Evolutionary conservation across 2,329 filamentous ascomycete species (phyloP).

Genomic region (Alternaria gansuensis): DNA sequence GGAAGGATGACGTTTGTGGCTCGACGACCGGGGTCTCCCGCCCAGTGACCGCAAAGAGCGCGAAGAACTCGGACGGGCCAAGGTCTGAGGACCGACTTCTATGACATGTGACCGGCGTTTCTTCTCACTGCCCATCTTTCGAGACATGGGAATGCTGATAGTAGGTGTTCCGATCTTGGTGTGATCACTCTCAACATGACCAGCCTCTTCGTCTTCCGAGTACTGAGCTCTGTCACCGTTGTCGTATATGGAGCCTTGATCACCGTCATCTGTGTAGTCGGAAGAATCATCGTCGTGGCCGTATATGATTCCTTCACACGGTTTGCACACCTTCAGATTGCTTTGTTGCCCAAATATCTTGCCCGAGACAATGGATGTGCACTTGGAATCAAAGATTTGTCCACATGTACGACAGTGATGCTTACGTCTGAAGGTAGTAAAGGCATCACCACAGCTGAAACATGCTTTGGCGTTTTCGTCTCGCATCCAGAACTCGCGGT

Average conservation of each 20-base stretch:
- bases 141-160: slow-evolving; percentile 71
- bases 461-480: slow-evolving; percentile 98
- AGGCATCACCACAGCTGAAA: slow-evolving; percentile 88
- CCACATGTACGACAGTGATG: slow-evolving; percentile 95
- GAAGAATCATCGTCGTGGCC: slow-evolving; percentile 90
- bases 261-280: slow-evolving; percentile 85
- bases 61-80: slow-evolving; percentile 92
- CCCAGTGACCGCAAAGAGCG: slow-evolving; percentile 80
- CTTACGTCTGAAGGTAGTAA: slow-evolving; percentile 93
- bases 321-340: slow-evolving; percentile 88
- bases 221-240: slow-evolving; percentile 37
- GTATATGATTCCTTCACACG: slow-evolving; percentile 89
- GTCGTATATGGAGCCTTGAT: slow-evolving; percentile 66
- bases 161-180: slow-evolving; percentile 64
- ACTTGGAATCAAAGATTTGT: slow-evolving; percentile 98
- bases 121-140: slow-evolving; percentile 74
- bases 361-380: slow-evolving; percentile 89
- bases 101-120: slow-evolving; percentile 88
- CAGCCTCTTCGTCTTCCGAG: slow-evolving; percentile 36
- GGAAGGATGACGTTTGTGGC: slow-evolving; percentile 88
- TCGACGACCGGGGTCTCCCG: slow-evolving; percentile 74
- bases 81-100: slow-evolving; percentile 78
- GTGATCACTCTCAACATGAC: slow-evolving; percentile 50
- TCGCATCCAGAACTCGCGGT: slow-evolving; percentile 98
- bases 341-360: slow-evolving; percentile 86